Percentiles rank a stretch among this genome's conserved stretches.
phyloP scores from a whole-genome alignment of 2,329 filamentous ascomycete species.

The Trichoderma endophyticum region DNA sequence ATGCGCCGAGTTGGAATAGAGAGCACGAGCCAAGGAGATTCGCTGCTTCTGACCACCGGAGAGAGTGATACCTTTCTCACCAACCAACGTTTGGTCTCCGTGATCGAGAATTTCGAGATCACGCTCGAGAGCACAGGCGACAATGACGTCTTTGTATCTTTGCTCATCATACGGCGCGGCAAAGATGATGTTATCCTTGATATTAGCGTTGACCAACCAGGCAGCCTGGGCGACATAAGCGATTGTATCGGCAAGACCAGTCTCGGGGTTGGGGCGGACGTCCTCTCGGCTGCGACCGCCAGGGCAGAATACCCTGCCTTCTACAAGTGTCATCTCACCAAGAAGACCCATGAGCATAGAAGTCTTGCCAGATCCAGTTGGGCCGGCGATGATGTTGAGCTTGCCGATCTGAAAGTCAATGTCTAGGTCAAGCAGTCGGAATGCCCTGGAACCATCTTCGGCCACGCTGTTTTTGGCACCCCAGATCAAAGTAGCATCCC shows the following conservation, averaged over 20 bases:
- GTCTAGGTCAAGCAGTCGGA: slow-evolving; percentile 79
- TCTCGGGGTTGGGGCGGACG: slow-evolving; percentile 74
- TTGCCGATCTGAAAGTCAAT: slow-evolving; percentile 80
- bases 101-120: slow-evolving; percentile 90
- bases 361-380: slow-evolving; percentile 93
- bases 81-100: slow-evolving; percentile 89
- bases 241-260: slow-evolving; percentile 83
- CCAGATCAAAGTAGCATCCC: slow-evolving; percentile 85
- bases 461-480: slow-evolving; percentile 63
- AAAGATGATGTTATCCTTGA: slow-evolving; percentile 95
- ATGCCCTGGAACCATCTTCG: slow-evolving; percentile 67
- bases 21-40: slow-evolving; percentile 89
- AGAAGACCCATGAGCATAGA: slow-evolving; percentile 93
- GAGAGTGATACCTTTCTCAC: slow-evolving; percentile 94
- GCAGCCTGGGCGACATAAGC: slow-evolving; percentile 96
- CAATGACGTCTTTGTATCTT: slow-evolving; percentile 82
- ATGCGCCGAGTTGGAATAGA: slow-evolving; percentile 94
- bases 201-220: slow-evolving; percentile 93
- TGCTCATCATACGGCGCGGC: slow-evolving; percentile 74
- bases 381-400: slow-evolving; percentile 88
- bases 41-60: slow-evolving; percentile 97
- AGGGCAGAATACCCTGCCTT: slow-evolving; percentile 79
- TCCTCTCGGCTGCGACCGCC: slow-evolving; percentile 84
- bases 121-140: slow-evolving; percentile 85
- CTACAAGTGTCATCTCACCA: slow-evolving; percentile 88